Conservation (phyloP, 176 grass and related monocot species). For the Zea mays region Zm-B73-REFERENCE-NAM-5.0 NC_050101.1:118271001-118271500, state of each 20-base stretch:
- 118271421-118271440: slow-evolving; percentile 57
- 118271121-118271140: slow-evolving; percentile 32
- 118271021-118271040: slow-evolving; percentile 61
- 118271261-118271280: slow-evolving; percentile 73
- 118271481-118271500: slow-evolving; percentile 21
- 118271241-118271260: slow-evolving; percentile 74
- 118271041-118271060: slow-evolving; percentile 75
- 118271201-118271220: slow-evolving; percentile 49
- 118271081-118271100: too few relatives aligned
- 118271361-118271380: too few relatives aligned
- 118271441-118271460: slow-evolving; percentile 73
- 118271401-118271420: slow-evolving; percentile 63
- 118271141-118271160: slow-evolving; percentile 49
- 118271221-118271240: slow-evolving; percentile 57
- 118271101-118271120: too few relatives aligned
- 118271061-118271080: too few relatives aligned
- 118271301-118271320: slow-evolving; percentile 35
- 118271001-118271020: slow-evolving; percentile 73
- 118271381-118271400: slow-evolving; percentile 32
- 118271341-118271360: too few relatives aligned
- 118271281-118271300: slow-evolving; percentile 70
- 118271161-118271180: slow-evolving; percentile 55
- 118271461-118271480: slow-evolving; percentile 43
- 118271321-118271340: too few relatives aligned
- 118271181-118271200: slow-evolving; percentile 51